Conservation (phyloP, 2,329 filamentous ascomycete species). For the Incumbomyces lentus region DNA sequence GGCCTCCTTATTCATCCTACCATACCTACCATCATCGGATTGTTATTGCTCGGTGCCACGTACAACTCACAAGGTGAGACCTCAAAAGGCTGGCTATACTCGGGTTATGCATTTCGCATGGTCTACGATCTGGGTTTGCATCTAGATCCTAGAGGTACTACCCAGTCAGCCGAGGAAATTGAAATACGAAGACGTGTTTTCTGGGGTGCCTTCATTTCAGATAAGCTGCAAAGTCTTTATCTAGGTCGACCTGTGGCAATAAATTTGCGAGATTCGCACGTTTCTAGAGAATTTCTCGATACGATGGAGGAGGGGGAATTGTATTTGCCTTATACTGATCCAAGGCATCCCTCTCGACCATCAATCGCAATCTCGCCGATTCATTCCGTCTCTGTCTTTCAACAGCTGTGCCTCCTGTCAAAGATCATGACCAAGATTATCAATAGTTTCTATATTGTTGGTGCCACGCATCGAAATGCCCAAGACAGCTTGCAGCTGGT, state of each 20-base stretch:
- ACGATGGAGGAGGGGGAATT: constrained; percentile 44
- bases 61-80: constrained; percentile 42
- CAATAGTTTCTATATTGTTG: constrained; percentile 22
- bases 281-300: constrained; percentile 29
- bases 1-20: constrained; percentile 35
- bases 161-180: constrained; percentile 36
- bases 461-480: neutral
- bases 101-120: constrained; percentile 47
- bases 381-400: constrained; percentile 29
- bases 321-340: constrained; percentile 33
- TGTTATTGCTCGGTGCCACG: constrained; percentile 43
- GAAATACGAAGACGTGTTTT: constrained; percentile 9
- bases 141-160: neutral
- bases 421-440: constrained; percentile 31
- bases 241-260: constrained; percentile 41
- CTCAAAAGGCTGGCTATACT: constrained; percentile 48
- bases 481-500: neutral
- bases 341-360: constrained; percentile 9
- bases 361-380: too few relatives aligned
- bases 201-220: constrained; percentile 20
- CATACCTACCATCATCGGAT: constrained; percentile 45
- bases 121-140: constrained; percentile 47
- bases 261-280: constrained; percentile 36
- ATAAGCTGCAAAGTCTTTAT: constrained; percentile 47
- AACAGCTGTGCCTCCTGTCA: constrained; percentile 27